Conservation (phyloP, 2,329 filamentous ascomycete genomes). For the Cercospora beticola region DNA sequence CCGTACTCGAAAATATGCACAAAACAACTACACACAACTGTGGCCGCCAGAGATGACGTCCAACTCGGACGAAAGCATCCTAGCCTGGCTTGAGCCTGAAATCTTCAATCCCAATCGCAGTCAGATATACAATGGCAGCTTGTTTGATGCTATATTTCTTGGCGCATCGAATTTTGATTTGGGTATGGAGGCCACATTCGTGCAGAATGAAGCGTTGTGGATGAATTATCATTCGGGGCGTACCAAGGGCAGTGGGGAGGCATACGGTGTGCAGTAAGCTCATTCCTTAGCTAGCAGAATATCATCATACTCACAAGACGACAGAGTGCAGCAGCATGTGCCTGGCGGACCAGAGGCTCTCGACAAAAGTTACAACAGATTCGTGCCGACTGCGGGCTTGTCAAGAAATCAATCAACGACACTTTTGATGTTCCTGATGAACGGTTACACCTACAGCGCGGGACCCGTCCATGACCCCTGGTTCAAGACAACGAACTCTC, state of each 20-base stretch:
- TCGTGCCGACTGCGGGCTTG: not conserved
- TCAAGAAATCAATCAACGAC: not conserved
- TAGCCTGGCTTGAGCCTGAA: slow-evolving; percentile 1
- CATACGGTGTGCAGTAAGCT: slow-evolving; percentile 1
- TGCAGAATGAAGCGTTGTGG: slow-evolving; percentile 7
- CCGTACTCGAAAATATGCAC: not conserved
- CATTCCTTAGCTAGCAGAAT: not conserved
- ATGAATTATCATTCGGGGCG: slow-evolving; percentile 1
- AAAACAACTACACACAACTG: not conserved
- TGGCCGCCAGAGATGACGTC: not conserved
- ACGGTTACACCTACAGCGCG: slow-evolving; percentile 8
- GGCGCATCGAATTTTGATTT: not conserved
- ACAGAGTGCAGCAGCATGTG: slow-evolving; percentile 6
- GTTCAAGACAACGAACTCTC: slow-evolving; percentile 4
- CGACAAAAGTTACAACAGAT: not conserved
- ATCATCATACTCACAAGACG: not conserved
- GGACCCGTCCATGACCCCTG: not conserved
- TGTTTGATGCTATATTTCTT: slow-evolving; percentile 7
- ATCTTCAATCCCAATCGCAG: not conserved
- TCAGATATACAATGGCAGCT: slow-evolving; percentile 5
- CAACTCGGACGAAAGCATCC: not conserved
- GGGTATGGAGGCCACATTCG: slow-evolving; percentile 1
- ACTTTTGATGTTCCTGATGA: slow-evolving; percentile 5
- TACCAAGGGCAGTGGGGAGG: slow-evolving; percentile 7
- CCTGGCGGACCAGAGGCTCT: not conserved